Percentiles rank a stretch among this genome's conserved stretches.
Conservation (phyloP, 1,284 basidiomycete species). For the Heimioporus retisporus region DNA sequence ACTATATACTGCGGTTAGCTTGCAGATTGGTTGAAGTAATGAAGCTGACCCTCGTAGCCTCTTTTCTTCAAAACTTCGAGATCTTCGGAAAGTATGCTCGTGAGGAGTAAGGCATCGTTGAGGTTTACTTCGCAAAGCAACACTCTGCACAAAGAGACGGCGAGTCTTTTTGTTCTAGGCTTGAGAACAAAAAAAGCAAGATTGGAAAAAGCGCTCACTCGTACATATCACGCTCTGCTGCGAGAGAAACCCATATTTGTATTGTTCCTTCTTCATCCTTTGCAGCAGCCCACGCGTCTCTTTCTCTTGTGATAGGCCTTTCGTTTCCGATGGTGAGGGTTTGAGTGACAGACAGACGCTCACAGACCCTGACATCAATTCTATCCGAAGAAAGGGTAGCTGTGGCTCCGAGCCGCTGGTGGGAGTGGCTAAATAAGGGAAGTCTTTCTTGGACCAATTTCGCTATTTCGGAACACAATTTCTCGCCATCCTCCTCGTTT, state of each 20-base stretch:
- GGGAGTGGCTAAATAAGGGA: not conserved
- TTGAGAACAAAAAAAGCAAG: not conserved
- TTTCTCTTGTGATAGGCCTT: too few relatives aligned
- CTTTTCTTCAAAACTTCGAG: slow-evolving; percentile 83
- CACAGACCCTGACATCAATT: not conserved
- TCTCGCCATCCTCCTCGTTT: not conserved
- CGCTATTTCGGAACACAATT: too few relatives aligned
- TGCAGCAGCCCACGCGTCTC: not conserved
- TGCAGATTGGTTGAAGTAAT: not conserved
- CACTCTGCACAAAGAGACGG: not conserved
- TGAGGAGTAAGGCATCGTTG: slow-evolving; percentile 87
- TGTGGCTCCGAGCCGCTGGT: not conserved
- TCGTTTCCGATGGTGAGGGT: not conserved
- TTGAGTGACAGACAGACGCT: not conserved
- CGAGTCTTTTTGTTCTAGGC: not conserved
- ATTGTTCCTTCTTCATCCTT: not conserved
- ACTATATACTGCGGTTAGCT: not conserved
- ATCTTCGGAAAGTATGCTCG: slow-evolving; percentile 92
- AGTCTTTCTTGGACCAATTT: not conserved
- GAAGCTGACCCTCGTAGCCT: slow-evolving; percentile 54
- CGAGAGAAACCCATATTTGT: not conserved
- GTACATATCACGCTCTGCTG: not conserved
- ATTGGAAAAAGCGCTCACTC: not conserved
- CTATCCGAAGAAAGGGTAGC: not conserved
- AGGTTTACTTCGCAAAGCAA: slow-evolving; percentile 60